Percentiles rank a stretch among this genome's conserved stretches.
phyloP scores from a whole-genome alignment of 2,329 filamentous ascomycete species.

The Laburnicola sp. region DNA sequence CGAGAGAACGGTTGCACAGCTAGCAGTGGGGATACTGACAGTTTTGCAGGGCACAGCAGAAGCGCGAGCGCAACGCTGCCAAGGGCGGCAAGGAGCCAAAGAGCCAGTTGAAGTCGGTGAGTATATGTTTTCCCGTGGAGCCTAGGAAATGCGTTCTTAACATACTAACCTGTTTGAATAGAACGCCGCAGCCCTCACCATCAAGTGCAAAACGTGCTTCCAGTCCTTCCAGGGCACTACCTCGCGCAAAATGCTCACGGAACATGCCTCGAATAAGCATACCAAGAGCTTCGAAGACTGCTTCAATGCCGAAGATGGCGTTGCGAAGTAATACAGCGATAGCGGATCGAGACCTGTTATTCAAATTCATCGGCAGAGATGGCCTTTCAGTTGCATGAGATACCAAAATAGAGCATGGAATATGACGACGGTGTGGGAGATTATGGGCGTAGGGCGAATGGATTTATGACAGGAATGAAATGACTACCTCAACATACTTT shows the following conservation, averaged over 20 bases:
- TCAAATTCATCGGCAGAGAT: background rate
- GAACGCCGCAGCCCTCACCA: constrained; percentile 74
- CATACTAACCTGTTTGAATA: constrained; percentile 34
- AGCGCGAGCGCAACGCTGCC: constrained; percentile 42
- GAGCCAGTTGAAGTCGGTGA: constrained; percentile 43
- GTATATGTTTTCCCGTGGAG: constrained; percentile 9
- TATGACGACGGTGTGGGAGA: background rate
- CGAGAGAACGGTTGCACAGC: constrained; percentile 3
- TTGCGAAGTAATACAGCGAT: constrained; percentile 16
- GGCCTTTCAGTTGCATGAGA: constrained; percentile 15
- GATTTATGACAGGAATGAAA: constrained; percentile 13
- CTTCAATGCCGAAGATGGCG: constrained; percentile 54
- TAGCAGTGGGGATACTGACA: constrained; percentile 22
- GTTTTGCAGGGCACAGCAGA: constrained; percentile 39
- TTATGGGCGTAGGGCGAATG: constrained; percentile 6
- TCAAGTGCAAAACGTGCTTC: constrained; percentile 77
- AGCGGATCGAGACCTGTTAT: background rate
- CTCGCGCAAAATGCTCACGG: constrained; percentile 69
- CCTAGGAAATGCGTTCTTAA: background rate
- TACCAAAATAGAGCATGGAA: constrained; percentile 15
- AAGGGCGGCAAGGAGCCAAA: constrained; percentile 37
- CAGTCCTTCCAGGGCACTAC: constrained; percentile 78
- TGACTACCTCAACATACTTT: background rate
- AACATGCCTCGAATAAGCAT: constrained; percentile 78
- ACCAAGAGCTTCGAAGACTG: constrained; percentile 71